Evolutionary conservation across 108 stramenopile genomes (phyloP).

Genomic region (Conticribra guillardii): DNA sequence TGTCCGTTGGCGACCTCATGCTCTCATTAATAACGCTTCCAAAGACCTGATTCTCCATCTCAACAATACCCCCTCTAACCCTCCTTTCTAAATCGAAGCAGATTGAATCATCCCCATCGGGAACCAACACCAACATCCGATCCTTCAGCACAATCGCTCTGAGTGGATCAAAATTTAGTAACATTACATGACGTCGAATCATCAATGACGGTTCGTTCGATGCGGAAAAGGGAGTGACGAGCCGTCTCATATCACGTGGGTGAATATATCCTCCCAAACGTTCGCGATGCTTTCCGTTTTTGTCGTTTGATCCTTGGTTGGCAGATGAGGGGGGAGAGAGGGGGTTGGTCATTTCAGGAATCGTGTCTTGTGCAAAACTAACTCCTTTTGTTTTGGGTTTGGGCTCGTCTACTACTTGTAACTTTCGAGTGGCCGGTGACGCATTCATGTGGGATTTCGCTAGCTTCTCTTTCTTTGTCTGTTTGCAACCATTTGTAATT

Average conservation of each 20-base stretch:
- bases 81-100: conserved; percentile 66
- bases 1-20: background rate
- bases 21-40: conserved; percentile 4
- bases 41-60: conserved; percentile 63
- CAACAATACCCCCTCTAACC: conserved; percentile 60
- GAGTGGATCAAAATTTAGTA: conserved; percentile 87
- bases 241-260: conserved; percentile 88
- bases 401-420: background rate
- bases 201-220: conserved; percentile 88
- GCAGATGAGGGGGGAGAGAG: background rate
- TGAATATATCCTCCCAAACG: conserved; percentile 85
- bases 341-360: background rate
- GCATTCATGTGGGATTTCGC: background rate
- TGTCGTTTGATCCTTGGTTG: background rate
- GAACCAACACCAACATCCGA: conserved; percentile 79
- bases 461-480: conserved; percentile 7
- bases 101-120: conserved; percentile 85
- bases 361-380: background rate
- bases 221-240: conserved; percentile 88
- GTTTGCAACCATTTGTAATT: conserved; percentile 51
- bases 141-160: conserved; percentile 83
- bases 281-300: conserved; percentile 56
- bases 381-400: background rate
- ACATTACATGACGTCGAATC: conserved; percentile 85
- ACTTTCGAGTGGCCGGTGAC: background rate